Evolutionary conservation across 305 asterid species (phyloP), one percentile per base, ranked within the genome.

Genomic region (Fraxinus latifolia): DNA sequence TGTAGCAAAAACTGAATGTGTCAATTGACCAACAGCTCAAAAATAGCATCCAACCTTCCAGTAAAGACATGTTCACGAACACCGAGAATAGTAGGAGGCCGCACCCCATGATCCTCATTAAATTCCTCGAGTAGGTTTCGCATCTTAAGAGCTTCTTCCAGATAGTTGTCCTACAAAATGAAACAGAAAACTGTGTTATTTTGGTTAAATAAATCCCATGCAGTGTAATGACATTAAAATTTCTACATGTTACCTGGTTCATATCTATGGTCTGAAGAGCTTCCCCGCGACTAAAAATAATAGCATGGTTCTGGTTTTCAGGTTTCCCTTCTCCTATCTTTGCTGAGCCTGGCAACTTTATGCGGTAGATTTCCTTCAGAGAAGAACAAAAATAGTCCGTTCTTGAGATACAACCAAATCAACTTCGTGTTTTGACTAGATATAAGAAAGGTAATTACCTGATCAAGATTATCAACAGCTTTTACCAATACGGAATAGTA

Each of bases 121-220:
- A 96, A 96, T 87, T 96, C 99, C 88, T 96, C 97, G 67, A 96
- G 99, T 79, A 96, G 91, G 86, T 96, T 96, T 60, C 99, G 97
- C 98, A 96, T 96, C 90, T 96, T 96, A 81, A 96, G 95, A 87
- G 99, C 99, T 90, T 96, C 99, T 88, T 96, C 99, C 92, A 96
- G 88, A 87, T 96, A 96, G 85, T 96, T 96, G 84, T 96, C 99
- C 99, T 96, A 80, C 83, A 88, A 82, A 83, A 78, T 81, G 55
- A 82, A 85, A 65, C 75, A 70, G 34, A 50, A 58, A 72, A 39
- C 60, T 58, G 25, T 44, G 80, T 81, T 80, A 31, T 81, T 50
- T 81, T 83, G 27, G 76, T 79, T 68, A 37, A 25, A 72, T 23
- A 53, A 32, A 74, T 77, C 77, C 23, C 5, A 29, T 47, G 58